Base-by-base conservation (phyloP, 148 eudicot species). In the Nepenthes mirabilis region DNA sequence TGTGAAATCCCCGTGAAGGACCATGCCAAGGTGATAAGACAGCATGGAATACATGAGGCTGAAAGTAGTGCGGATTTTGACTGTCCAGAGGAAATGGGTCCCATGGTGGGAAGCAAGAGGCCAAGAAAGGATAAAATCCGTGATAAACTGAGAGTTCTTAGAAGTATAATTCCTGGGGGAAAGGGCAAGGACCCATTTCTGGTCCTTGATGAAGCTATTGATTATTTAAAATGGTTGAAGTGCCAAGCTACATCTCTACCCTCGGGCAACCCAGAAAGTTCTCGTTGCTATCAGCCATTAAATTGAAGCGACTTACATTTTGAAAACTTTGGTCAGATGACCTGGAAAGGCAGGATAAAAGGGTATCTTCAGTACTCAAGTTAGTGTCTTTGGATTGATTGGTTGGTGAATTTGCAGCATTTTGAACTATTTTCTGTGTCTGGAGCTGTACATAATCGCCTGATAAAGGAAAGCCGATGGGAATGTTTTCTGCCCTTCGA, bases 191-290 rank as follows among this genome's bases (percentile, higher is more conserved):
- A 84, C 52, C 90, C 95, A 23, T 48, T 84, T 40, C 49, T 68
- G 72, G 70, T 87, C 72, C 77, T 87, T 36, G 95, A 86, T 49
- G 70, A 80, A 67, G 89, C 94, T 32, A 83, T 87, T n/a, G 49
- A 23, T 52, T 78, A 79, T 72, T 67, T 87, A 78, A 84, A 82
- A 63, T 58, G 70, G 43, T 66, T 87, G 76, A 82, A 75, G 75
- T 63, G 51, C 59, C 69, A 85, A 49, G 90, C 78, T 32, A 63
- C 75, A 60, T 52, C 79, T 45, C 57, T 75, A 34, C 75, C 69
- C 23, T 23, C 57, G 36, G 75, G 58, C 72, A 70, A 50, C 40
- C 5, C 36, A 6, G 70, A 68, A 52, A 23, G 23, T 23, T 23
- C 23, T 23, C 23, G 23, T 23, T 73, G 67, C 53, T 59, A 14